phyloP scores from a whole-genome alignment of 441 rosid genomes.

The Lepidium campestre region DNA sequence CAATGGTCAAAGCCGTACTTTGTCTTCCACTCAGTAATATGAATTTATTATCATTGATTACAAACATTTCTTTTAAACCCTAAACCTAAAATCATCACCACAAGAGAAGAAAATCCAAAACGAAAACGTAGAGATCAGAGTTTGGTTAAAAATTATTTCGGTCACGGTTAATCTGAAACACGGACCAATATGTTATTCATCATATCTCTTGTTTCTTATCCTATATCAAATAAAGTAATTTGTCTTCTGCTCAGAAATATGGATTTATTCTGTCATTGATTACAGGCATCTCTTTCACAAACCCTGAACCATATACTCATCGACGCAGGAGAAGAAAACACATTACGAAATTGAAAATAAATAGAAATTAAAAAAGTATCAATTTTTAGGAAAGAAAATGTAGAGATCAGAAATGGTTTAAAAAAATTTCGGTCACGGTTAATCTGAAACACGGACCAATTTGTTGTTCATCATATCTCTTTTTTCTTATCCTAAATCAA shows the following conservation, averaged over 20 bases:
- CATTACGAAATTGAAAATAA: no score
- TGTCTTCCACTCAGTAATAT: constrained; percentile 19
- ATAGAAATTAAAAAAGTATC: no score
- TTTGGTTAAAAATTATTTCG: constrained; percentile 29
- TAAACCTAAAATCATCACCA: constrained; percentile 24
- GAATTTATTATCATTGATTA: constrained; percentile 26
- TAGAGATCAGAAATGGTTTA: constrained; percentile 53
- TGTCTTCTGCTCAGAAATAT: constrained; percentile 13
- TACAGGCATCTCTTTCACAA: constrained; percentile 21
- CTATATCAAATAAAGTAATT: not conserved
- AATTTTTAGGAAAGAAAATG: no score
- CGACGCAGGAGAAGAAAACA: no score
- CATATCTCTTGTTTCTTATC: constrained; percentile 11
- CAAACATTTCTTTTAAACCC: no score
- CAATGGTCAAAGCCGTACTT: not conserved
- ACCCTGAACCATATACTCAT: no score
- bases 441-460: constrained; percentile 79
- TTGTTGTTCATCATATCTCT: constrained; percentile 37
- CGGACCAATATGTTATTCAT: constrained; percentile 59
- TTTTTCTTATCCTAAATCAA: not conserved
- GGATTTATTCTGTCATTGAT: constrained; percentile 23
- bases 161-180: constrained; percentile 68
- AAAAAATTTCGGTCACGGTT: constrained; percentile 45
- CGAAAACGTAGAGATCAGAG: constrained; percentile 13
- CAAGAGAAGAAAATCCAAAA: not conserved